Evolutionary conservation across 495 filamentous ascomycete species (phyloP).

Genomic region (Penicillium flavigenum): DNA sequence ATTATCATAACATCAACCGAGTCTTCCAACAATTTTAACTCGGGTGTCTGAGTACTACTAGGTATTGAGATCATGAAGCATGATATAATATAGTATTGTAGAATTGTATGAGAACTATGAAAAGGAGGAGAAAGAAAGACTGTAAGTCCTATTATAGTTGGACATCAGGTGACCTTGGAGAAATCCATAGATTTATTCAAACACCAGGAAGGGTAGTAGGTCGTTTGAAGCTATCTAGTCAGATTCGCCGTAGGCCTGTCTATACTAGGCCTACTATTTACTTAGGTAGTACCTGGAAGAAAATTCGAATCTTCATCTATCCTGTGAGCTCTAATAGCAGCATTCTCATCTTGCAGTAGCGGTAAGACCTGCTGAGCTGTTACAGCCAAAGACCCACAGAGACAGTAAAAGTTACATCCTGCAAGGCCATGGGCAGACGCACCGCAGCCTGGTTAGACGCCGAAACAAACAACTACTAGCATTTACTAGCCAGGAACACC

Average conservation of each 20-base stretch:
- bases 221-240: too few species aligned
- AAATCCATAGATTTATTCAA: too few species aligned
- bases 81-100: neutral
- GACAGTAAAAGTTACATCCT: too few species aligned
- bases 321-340: neutral
- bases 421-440: neutral
- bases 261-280: neutral
- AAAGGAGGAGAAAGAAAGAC: neutral
- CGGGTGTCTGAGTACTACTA: neutral
- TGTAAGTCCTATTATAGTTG: too few species aligned
- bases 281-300: neutral
- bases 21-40: neutral
- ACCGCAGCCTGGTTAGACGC: neutral
- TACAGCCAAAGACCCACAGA: too few species aligned
- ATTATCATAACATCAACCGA: neutral
- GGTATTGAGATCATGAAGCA: neutral
- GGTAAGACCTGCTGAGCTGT: neutral
- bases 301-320: neutral
- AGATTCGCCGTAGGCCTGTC: neutral
- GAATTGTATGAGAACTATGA: neutral
- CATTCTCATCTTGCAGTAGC: neutral
- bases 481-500: neutral
- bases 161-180: too few species aligned
- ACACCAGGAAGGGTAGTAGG: too few species aligned
- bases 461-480: neutral